A percentile compares a stretch with the other conserved stretches of the same genome.
Conservation (phyloP, 2,329 filamentous ascomycete species). For the Emmonsia crescens region DNA sequence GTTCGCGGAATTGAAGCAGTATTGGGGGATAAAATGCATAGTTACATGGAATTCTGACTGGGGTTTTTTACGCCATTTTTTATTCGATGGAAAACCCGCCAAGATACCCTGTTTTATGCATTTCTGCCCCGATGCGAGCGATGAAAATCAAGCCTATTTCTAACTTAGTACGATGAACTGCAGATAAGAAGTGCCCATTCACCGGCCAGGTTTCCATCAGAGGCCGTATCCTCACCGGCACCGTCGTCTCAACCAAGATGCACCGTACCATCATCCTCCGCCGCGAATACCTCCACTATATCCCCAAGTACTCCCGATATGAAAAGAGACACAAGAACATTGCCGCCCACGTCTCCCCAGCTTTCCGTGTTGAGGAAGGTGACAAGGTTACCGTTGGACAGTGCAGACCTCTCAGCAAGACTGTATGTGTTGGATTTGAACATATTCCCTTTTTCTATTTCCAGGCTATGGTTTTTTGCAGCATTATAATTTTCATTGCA, state of each 20-base stretch:
- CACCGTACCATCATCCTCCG: conserved; percentile 99
- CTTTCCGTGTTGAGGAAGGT: conserved; percentile 99
- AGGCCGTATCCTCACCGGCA: conserved; percentile 99
- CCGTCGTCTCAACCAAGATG: conserved; percentile 99
- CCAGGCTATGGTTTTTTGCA: background rate
- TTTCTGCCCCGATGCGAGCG: background rate
- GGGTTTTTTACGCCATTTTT: background rate
- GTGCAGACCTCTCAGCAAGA: conserved; percentile 99
- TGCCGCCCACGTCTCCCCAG: conserved; percentile 94
- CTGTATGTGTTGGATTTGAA: conserved; percentile 55
- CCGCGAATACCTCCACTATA: conserved; percentile 99
- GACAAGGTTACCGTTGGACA: conserved; percentile 99
- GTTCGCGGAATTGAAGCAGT: background rate
- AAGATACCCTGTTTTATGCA: background rate
- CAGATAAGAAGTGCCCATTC: conserved; percentile 99
- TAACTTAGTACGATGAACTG: conserved; percentile 12
- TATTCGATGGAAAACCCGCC: background rate
- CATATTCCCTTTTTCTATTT: background rate
- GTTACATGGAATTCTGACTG: background rate
- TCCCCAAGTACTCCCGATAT: conserved; percentile 99
- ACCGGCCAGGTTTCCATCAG: conserved; percentile 98
- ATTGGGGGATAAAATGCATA: background rate
- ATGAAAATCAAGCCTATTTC: background rate
- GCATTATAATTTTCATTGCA: background rate
- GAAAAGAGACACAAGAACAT: conserved; percentile 99